Base-by-base conservation (phyloP, 2,329 filamentous ascomycete genomes). In the Nemania serpens region DNA sequence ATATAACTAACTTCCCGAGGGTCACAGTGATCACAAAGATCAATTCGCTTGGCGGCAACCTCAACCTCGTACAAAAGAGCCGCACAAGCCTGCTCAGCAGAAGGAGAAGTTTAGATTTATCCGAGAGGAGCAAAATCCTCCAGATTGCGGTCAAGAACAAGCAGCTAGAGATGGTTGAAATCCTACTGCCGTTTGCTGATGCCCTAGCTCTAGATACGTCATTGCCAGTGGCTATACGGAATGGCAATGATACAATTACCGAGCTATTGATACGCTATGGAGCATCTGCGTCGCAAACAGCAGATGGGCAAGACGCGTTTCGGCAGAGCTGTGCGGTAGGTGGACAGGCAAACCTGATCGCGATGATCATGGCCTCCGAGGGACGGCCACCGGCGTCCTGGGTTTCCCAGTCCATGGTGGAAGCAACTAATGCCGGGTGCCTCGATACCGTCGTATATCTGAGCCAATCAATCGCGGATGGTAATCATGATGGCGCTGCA, bases 101-200 rank as follows among this genome's bases (percentile, higher is more conserved):
- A 42, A 77, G 82, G 52, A 80, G 76, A 64, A 85, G 82, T 57
- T 65, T 82, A 18, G 82, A 84, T 17, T 73, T 78, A 11, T 75
- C 80, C 15, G 81, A 84, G 64, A 79, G 81, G 29, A 80, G 82
- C 50, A 78, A 80, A 13, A 73, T 86, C 2, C 71, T 86, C 5
- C 80, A 80, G 54, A 77, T 79, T 17, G 83, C 83, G 0, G 80
- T 84, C 10, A 75, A 81, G 64, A 79, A 79, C 63, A 76, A 77
- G 15, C 81, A 84, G 17, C 60, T 77, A 20, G 81, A 85, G 51
- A 83, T 84, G 77, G 77, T 85, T 2, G 77, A 82, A 52, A 78
- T 86, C 5, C 70, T 87, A 33, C 71, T 83, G 2, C 81, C 82
- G 0, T 79, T 84, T 59, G 82, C 83, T 17, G 83, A 86, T 63